Evolutionary conservation across 1,284 basidiomycete species (phyloP).

Genomic region (Veloporphyrellus conicus): DNA sequence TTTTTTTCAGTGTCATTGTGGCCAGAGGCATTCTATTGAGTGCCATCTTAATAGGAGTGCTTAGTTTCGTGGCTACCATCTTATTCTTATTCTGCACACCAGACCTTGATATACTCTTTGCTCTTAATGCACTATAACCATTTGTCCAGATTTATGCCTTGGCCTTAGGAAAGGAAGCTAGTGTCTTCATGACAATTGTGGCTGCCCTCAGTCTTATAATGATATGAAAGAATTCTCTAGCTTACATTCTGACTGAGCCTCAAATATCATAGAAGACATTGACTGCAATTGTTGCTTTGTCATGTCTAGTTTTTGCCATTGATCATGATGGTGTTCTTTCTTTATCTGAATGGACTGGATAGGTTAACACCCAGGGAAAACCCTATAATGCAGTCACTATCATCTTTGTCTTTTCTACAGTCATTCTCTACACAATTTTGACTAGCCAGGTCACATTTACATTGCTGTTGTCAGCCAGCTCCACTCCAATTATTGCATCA

Average conservation of each 20-base stretch:
- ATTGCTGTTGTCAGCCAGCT: constrained; percentile 77
- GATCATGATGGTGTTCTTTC: constrained; percentile 86
- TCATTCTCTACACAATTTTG: constrained; percentile 75
- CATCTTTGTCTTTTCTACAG: constrained; percentile 70
- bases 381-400: constrained; percentile 79
- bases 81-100: constrained; percentile 85
- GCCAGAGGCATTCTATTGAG: constrained; percentile 75
- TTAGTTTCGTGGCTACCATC: constrained; percentile 73
- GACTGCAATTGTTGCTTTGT: constrained; percentile 84
- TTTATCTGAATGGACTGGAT: constrained; percentile 72
- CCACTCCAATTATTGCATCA: constrained; percentile 75
- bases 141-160: constrained; percentile 82
- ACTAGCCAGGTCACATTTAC: constrained; percentile 85
- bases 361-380: constrained; percentile 64
- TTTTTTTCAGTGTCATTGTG: constrained; percentile 56
- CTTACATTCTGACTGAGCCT: too few species aligned
- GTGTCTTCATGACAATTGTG: constrained; percentile 79
- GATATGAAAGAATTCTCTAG: constrained; percentile 39
- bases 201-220: constrained; percentile 75
- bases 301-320: constrained; percentile 80
- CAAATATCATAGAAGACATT: too few species aligned
- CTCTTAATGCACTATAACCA: constrained; percentile 76
- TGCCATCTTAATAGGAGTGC: constrained; percentile 66
- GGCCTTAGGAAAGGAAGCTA: constrained; percentile 71
- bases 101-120: constrained; percentile 67